Conservation (phyloP, 371 early-diverging fungal species). For the Sporodiniella umbellata region DNA sequence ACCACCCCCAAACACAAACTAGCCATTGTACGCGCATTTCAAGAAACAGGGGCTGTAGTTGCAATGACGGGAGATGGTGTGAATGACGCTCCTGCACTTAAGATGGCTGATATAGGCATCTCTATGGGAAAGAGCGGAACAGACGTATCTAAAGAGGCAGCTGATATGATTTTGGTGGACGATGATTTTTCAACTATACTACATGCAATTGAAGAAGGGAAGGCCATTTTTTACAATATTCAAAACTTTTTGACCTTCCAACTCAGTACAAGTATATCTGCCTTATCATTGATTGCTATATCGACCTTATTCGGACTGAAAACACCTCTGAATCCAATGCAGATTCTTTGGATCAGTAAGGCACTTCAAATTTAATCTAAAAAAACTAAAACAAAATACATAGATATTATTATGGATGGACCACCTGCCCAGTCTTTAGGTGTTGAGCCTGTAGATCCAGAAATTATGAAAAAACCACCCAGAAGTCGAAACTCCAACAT, state of each 20-base stretch:
- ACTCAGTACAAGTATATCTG: conserved; percentile 81
- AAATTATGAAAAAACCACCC: conserved; percentile 83
- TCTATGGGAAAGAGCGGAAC: conserved; percentile 91
- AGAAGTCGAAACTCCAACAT: conserved; percentile 72
- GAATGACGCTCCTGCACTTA: conserved; percentile 92
- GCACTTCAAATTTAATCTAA: not conserved
- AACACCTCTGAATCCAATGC: conserved; percentile 97
- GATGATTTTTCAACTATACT: conserved; percentile 85
- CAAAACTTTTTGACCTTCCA: conserved; percentile 91
- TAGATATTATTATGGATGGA: conserved; percentile 91
- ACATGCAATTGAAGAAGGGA: conserved; percentile 89
- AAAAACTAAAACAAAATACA: not conserved
- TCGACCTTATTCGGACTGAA: conserved; percentile 82
- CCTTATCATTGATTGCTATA: conserved; percentile 82
- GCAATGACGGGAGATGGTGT: conserved; percentile 98
- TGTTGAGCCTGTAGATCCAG: conserved; percentile 83
- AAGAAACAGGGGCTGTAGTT: conserved; percentile 70
- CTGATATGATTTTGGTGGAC: conserved; percentile 90
- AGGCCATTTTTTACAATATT: conserved; percentile 90
- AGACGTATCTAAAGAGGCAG: conserved; percentile 89
- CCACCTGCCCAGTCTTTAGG: conserved; percentile 91
- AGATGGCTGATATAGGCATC: conserved; percentile 88
- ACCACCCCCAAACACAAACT: conserved; percentile 92
- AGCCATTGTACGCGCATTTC: conserved; percentile 78
- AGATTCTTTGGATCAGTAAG: conserved; percentile 95